Conservation (phyloP, 2,329 filamentous ascomycete genomes). For the Colletotrichum destructivum region DNA sequence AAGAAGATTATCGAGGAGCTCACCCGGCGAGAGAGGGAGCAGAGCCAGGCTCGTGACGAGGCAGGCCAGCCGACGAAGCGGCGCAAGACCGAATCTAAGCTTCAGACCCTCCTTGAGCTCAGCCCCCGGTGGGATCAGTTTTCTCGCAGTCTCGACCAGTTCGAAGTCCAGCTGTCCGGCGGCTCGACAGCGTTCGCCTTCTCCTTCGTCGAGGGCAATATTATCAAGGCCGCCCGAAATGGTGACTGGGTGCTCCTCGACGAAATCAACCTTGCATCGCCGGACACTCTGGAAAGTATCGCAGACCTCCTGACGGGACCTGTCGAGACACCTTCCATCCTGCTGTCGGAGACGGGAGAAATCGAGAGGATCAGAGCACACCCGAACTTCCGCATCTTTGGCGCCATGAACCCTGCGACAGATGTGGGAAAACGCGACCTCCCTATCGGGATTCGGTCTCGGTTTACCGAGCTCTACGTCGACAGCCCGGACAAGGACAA, state of each 20-base stretch:
- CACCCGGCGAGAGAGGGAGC: constrained; percentile 60
- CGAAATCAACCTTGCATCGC: constrained; percentile 95
- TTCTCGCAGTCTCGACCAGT: constrained; percentile 79
- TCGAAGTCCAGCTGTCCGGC: constrained; percentile 84
- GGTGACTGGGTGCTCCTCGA: constrained; percentile 98
- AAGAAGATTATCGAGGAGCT: constrained; percentile 76
- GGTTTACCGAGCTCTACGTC: constrained; percentile 97
- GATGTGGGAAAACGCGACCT: constrained; percentile 97
- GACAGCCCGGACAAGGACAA: constrained; percentile 89
- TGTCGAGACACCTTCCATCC: constrained; percentile 81
- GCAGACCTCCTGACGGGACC: constrained; percentile 87
- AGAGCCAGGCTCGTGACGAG: constrained; percentile 51
- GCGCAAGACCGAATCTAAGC: constrained; percentile 75
- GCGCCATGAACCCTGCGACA: constrained; percentile 98
- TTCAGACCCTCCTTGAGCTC: constrained; percentile 73
- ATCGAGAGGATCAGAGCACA: constrained; percentile 92
- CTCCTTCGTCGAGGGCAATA: constrained; percentile 94
- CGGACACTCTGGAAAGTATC: constrained; percentile 95
- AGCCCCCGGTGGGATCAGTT: constrained; percentile 86
- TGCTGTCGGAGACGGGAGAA: constrained; percentile 94
- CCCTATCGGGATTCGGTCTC: constrained; percentile 87
- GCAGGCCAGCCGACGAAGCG: constrained; percentile 78
- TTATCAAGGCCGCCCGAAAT: constrained; percentile 95
- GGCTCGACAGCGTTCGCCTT: constrained; percentile 88
- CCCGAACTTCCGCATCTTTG: constrained; percentile 94